A percentile compares a stretch with the other conserved stretches of the same genome.
Evolutionary conservation across 371 early-diverging fungal species (phyloP).

Genomic region (Mortierella sp.): DNA sequence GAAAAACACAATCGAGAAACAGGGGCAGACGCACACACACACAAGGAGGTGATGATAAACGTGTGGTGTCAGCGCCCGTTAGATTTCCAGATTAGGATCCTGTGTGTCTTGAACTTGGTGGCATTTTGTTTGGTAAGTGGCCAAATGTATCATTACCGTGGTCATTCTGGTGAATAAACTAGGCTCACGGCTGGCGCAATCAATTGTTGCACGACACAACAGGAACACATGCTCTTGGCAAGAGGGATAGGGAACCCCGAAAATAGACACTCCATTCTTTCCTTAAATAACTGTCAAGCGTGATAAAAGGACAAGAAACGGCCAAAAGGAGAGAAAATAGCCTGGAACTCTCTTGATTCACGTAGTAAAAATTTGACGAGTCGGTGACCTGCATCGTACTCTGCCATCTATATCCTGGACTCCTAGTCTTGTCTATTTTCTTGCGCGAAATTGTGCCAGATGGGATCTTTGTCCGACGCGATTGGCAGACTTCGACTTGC

Average conservation of each 20-base stretch:
- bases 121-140: too few species aligned
- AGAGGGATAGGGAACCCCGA: slow-evolving; percentile 9
- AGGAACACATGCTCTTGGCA: too few species aligned
- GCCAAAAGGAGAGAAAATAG: not conserved
- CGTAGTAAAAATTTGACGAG: not conserved
- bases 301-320: not conserved
- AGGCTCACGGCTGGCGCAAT: too few species aligned
- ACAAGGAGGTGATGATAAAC: too few species aligned
- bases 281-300: not conserved
- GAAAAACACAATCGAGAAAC: not conserved
- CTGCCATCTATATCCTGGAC: not conserved
- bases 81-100: too few species aligned
- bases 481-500: not conserved
- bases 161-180: too few species aligned
- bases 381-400: not conserved
- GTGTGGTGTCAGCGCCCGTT: too few species aligned
- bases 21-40: not conserved
- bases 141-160: too few species aligned
- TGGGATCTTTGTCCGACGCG: not conserved
- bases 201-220: too few species aligned
- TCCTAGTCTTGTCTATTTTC: not conserved
- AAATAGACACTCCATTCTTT: not conserved
- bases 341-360: slow-evolving; percentile 2
- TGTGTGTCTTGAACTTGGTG: too few species aligned
- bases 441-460: not conserved